Percentiles rank a stretch among this genome's conserved stretches.
Conservation (phyloP, 192 early-diverging fungal genomes). For the Fimicolochytrium jonesii region DNA sequence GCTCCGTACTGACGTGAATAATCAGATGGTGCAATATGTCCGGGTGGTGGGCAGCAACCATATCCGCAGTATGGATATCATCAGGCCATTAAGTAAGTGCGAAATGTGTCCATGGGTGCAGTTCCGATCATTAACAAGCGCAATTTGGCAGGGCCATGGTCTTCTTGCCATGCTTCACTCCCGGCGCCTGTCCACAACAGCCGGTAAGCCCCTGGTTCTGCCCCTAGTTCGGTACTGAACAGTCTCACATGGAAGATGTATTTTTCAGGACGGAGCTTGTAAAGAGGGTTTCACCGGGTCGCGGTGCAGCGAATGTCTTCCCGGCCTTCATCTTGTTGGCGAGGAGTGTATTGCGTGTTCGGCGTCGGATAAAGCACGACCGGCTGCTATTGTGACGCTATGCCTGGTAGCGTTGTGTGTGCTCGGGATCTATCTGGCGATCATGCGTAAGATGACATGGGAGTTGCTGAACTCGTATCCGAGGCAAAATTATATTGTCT, state of each 20-base stretch:
- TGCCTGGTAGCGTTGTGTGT: neutral
- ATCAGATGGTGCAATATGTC: constrained; percentile 10
- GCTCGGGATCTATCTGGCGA: constrained; percentile 10
- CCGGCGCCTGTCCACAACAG: neutral
- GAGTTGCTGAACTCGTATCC: too few relatives aligned
- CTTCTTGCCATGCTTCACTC: constrained; percentile 16
- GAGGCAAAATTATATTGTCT: too few relatives aligned
- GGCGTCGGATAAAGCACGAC: too few relatives aligned
- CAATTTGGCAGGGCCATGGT: too few relatives aligned
- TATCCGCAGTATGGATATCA: constrained; percentile 24
- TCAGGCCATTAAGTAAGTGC: constrained; percentile 5
- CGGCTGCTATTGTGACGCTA: neutral
- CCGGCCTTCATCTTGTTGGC: neutral
- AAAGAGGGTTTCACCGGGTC: constrained; percentile 23
- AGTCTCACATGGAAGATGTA: too few relatives aligned
- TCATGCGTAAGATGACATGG: constrained; percentile 1
- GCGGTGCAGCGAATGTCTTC: constrained; percentile 15
- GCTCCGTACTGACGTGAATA: neutral
- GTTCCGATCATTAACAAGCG: too few relatives aligned
- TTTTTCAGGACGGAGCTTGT: constrained; percentile 17
- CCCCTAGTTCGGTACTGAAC: too few relatives aligned
- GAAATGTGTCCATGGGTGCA: too few relatives aligned
- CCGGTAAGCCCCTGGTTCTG: neutral
- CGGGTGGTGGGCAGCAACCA: neutral
- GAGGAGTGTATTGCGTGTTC: constrained; percentile 12